Conservation (phyloP, 192 early-diverging fungal genomes). For the Podila minutissima region DNA sequence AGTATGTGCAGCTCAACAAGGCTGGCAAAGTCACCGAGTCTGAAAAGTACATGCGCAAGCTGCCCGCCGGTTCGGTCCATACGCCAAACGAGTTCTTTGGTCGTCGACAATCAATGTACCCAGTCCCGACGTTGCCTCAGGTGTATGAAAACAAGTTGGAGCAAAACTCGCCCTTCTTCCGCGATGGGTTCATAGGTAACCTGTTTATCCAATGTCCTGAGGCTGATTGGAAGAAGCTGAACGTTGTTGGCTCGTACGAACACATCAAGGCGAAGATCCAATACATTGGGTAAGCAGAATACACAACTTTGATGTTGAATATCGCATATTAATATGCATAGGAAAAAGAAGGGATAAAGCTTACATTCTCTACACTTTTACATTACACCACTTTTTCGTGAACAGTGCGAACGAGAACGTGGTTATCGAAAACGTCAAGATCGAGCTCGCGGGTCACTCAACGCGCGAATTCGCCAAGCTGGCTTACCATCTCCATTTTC, state of each 20-base stretch:
- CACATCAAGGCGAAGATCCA: slow-evolving; percentile 18
- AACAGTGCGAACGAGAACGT: slow-evolving; percentile 32
- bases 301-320: background rate
- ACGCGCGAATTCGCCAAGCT: slow-evolving; percentile 50
- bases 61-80: slow-evolving; percentile 11
- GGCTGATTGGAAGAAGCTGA: slow-evolving; percentile 1
- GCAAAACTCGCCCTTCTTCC: slow-evolving; percentile 32
- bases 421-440: slow-evolving; percentile 26
- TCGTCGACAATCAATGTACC: slow-evolving; percentile 7
- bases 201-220: slow-evolving; percentile 19
- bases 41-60: slow-evolving; percentile 17
- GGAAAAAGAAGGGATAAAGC: no score
- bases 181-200: slow-evolving; percentile 30
- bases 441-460: slow-evolving; percentile 47
- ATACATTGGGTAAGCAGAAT: slow-evolving; percentile 18
- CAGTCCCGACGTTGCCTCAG: slow-evolving; percentile 30
- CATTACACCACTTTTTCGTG: no score
- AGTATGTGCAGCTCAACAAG: slow-evolving; percentile 20
- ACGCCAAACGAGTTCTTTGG: slow-evolving; percentile 40
- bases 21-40: slow-evolving; percentile 12
- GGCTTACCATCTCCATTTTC: slow-evolving; percentile 51
- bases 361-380: no score
- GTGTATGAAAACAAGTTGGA: slow-evolving; percentile 26
- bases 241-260: background rate
- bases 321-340: no score